phyloP scores from a whole-genome alignment of 176 grass and related monocot species.

The Ampelocalamus luodianensis region DNA sequence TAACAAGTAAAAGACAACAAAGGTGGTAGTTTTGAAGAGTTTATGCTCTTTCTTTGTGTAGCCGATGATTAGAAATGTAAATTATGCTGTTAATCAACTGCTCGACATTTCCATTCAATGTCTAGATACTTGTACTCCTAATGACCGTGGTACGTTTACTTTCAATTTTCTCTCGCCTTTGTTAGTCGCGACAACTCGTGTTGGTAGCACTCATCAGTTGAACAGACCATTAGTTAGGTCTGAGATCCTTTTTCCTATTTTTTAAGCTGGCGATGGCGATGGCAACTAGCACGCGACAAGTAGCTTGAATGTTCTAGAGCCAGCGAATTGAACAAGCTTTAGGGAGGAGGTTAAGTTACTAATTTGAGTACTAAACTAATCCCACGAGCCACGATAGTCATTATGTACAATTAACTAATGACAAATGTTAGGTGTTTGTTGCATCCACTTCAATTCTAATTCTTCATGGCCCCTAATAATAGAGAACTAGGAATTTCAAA shows the following conservation, averaged over 20 bases:
- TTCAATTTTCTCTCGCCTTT: background rate
- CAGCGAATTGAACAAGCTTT: background rate
- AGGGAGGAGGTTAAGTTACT: background rate
- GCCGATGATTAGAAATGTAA: no score
- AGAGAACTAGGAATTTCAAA: no score
- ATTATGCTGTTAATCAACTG: no score
- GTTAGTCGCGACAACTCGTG: background rate
- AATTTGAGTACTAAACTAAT: background rate
- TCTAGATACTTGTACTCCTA: no score
- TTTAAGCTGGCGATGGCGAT: conserved; percentile 1
- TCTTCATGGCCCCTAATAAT: no score
- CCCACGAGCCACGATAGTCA: background rate
- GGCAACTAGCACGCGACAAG: background rate
- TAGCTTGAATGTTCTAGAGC: conserved; percentile 20
- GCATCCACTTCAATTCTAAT: no score
- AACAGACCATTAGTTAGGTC: background rate
- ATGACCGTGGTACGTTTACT: no score
- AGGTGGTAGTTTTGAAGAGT: no score
- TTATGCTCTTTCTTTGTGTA: no score
- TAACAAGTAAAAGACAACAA: no score
- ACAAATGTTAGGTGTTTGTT: background rate
- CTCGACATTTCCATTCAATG: no score
- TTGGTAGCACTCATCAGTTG: background rate
- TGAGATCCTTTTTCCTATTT: background rate
- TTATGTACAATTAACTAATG: background rate